Base-by-base conservation (phyloP, 75 land plant genomes). In the Pinus tabuliformis region DNA sequence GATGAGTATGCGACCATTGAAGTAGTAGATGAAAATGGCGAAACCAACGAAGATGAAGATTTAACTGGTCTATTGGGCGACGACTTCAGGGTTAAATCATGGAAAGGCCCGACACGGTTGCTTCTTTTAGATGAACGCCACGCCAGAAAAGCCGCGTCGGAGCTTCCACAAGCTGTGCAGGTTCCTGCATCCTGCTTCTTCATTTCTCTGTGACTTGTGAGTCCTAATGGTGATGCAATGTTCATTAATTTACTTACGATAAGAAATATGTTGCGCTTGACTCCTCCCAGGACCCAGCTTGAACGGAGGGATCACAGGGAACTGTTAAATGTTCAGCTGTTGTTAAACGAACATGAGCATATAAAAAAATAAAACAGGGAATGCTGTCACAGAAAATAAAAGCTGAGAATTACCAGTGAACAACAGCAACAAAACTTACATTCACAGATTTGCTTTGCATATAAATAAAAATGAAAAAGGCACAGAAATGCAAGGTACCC, bases 31-130 rank as follows among this genome's bases (percentile, higher is more conserved):
- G 80, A 75, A 7, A 81, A 62, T 5, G 81, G 33, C 45, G 74
- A 21, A 0, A 73, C 68, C 2, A 70, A 70, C 1, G 87, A 78
- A 24, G 77, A 42, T 30, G 82, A 70, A 70, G 85, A 87, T 63
- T 58, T 79, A 71, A 83, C 70, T 26, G 85, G 88, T 3, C 74
- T 90, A 72, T 76, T 90, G 65, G 87, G 87, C 22, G 84, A 84
- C 21, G 90, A 75, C 3, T 86, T 81, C 70, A 75, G 54, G 14
- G 73, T 66, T 14, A 56, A 79, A 56, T 57, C 77, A 58, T 94
- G 97, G 97, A 89, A 83, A 56, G 92, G 94, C 14, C 79, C 97
- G 37, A 94, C 97, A 5, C 86, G 99, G 54, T 78, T 96, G 84
- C 68, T 96, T 83, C 89, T 96, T 75, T 83, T 96, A 83, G 99